Evolutionary conservation across 192 early-diverging fungal species (phyloP).

Genomic region (Linnemannia exigua): DNA sequence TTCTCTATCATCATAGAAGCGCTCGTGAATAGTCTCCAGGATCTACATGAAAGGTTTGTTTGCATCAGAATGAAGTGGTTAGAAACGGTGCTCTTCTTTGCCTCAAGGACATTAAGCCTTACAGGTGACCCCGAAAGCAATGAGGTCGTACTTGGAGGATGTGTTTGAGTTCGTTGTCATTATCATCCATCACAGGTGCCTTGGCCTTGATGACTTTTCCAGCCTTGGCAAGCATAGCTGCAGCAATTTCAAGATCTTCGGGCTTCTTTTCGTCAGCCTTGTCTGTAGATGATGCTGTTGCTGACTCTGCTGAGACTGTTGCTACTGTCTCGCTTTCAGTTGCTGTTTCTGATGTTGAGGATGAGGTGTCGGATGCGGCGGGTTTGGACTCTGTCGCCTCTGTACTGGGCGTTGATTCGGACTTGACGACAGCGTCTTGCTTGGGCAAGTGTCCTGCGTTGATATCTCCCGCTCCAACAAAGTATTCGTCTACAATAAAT

Average conservation of each 20-base stretch:
- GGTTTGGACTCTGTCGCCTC: neutral
- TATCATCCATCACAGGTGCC: conserved; percentile 65
- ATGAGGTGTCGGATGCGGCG: neutral
- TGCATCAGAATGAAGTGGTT: neutral
- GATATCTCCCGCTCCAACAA: conserved; percentile 96
- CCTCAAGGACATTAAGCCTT: neutral
- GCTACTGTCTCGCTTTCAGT: conserved; percentile 8
- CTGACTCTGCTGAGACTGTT: neutral
- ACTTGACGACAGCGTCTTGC: conserved; percentile 17
- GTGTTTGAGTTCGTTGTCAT: conserved; percentile 70
- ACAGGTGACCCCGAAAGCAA: neutral
- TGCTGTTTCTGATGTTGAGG: conserved; percentile 19
- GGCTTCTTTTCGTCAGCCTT: conserved; percentile 24
- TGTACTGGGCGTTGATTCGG: neutral
- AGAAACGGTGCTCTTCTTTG: no score
- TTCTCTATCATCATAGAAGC: conserved; percentile 70
- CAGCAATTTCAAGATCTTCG: conserved; percentile 3
- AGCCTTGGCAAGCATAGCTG: conserved; percentile 20
- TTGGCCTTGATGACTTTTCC: conserved; percentile 51
- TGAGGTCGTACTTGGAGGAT: conserved; percentile 55
- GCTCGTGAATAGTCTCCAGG: conserved; percentile 75
- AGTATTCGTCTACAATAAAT: conserved; percentile 83
- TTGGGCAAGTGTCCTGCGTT: conserved; percentile 80
- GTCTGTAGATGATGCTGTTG: neutral
- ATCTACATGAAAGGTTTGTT: conserved; percentile 48